Evolutionary conservation across 2,329 filamentous ascomycete genomes (phyloP), one percentile per base, ranked within the genome.

Genomic region (Aspergillus udagawae): DNA sequence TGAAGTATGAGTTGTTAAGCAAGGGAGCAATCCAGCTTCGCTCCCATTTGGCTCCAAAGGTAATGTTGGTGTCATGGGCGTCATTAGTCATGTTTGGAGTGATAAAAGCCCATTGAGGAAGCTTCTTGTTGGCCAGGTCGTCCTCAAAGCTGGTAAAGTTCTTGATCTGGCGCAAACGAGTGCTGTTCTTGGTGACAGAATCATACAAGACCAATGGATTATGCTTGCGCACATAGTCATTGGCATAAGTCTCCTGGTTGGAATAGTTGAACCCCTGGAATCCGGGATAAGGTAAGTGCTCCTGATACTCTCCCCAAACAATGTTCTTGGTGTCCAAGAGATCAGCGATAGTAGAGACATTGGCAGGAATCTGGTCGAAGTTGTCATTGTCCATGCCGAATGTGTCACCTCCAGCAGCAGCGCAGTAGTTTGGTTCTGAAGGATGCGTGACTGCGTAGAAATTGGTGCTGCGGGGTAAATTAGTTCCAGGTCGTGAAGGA

Each of bases 211-310:
- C 77, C 76, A 49, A 82, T 79, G 74, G 74, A 53, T 93, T 92
- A 76, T 94, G 90, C 77, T 94, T 94, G 69, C 91, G 86, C 1
- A 93, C 89, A 70, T 94, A 94, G 76, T 88, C 86, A 65, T 90
- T 88, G 47, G 81, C 80, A 28, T 83, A 82, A 2, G 81, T 89
- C 60, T 83, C 59, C 62, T 84, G 79, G 70, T 56, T 84, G 84
- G 7, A 82, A 84, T 79, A 90, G 0, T 75, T 77, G 38, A 73
- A 72, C 23, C 89, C 89, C 71, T 90, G 82, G 74, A 85, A 93
- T 12, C 90, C 90, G 2, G 84, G 80, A 73, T 86, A 91, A 2
- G 90, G 90, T 80, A 88, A 82, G 67, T 90, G 86, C 70, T 94
- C 90, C 72, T 92, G 84, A 75, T 93, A 94, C 61, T 86, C 79